Base-by-base conservation (phyloP, 768 basidiomycete species). In the Kwoniella pini region DNA sequence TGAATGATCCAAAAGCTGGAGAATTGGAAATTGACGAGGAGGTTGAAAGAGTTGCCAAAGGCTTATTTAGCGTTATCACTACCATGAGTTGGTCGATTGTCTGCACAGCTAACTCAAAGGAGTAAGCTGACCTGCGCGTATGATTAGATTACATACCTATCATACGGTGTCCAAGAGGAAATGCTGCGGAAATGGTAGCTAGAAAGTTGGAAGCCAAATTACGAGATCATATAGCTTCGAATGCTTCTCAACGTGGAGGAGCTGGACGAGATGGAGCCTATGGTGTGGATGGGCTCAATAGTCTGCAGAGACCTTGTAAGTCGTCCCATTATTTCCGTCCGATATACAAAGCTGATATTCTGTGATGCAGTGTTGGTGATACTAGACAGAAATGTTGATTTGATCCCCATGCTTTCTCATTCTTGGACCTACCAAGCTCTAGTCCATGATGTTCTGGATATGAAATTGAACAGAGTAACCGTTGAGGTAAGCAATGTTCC, bases 361-460 rank as follows among this genome's bases (percentile, higher is more conserved):
- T 42, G 21, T n/a, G 53, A 11, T 13, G 6, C 69, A 96, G 94
- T 99, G 48, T 83, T 99, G 7, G 86, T 97, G 53, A 87, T 99
- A 55, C 82, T 99, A 44, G 96, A 99, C 76, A 84, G 96, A 24
- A 98, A 98, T 72, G 82, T 98, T 55, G 96, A 99, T 73, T 83
- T 99, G 13, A 89, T 92, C 1, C 88, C 96, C 7, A 90, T 94
- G 82, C 76, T 99, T 19, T 88, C 90, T 1, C 96, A 99, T 72
- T 94, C 94, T 2, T 99, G 96, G 96, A 98, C 96, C 38, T 99
- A 99, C 71, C 96, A 99, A 80, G 92, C 96, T 0, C 85, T 99
- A 27, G 89, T 98, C 0, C 96, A 95, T 24, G 96, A 99, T 75
- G 98, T 96, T 67, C 85, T 99, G 33, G 89, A 95, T 59, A 94